A percentile compares a stretch with the other conserved stretches of the same genome.
Evolutionary conservation across 2,329 filamentous ascomycete species (phyloP).

Genomic region (Rhynchosporium graminicola): DNA sequence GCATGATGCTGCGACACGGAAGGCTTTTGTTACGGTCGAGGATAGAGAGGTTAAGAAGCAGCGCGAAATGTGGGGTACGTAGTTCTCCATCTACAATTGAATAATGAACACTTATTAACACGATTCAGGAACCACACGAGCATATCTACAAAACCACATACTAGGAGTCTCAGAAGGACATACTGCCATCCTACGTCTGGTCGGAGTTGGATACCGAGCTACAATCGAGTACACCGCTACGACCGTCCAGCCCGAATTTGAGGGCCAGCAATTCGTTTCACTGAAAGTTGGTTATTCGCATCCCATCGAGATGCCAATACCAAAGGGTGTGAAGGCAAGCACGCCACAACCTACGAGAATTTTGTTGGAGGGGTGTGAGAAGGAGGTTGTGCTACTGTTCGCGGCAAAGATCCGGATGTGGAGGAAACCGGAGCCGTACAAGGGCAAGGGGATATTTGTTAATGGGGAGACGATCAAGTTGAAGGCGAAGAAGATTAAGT

Average conservation of each 20-base stretch:
- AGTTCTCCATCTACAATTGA: neutral
- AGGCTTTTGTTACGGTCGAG: constrained; percentile 68
- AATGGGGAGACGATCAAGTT: constrained; percentile 97
- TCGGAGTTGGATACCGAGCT: constrained; percentile 94
- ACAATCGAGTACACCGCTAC: constrained; percentile 75
- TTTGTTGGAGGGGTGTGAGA: constrained; percentile 83
- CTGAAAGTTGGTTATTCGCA: constrained; percentile 97
- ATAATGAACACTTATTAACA: constrained; percentile 16
- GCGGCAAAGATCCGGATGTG: constrained; percentile 85
- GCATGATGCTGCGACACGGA: constrained; percentile 63
- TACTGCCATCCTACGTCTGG: constrained; percentile 85
- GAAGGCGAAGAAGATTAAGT: constrained; percentile 98
- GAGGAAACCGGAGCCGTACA: constrained; percentile 94
- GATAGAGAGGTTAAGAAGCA: constrained; percentile 72
- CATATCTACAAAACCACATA: constrained; percentile 87
- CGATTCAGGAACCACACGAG: constrained; percentile 76
- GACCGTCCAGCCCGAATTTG: constrained; percentile 66
- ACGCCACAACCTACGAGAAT: constrained; percentile 90
- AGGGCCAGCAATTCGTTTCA: constrained; percentile 84
- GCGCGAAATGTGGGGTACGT: constrained; percentile 82
- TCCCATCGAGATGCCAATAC: constrained; percentile 86
- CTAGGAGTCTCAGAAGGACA: constrained; percentile 96
- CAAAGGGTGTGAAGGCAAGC: constrained; percentile 79
- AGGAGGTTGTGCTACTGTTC: constrained; percentile 85
- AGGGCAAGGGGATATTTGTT: constrained; percentile 98